A percentile compares a stretch with the other conserved stretches of the same genome.
Conservation (phyloP, 805 yeast genomes). For the Suhomyces pyralidae region DNA sequence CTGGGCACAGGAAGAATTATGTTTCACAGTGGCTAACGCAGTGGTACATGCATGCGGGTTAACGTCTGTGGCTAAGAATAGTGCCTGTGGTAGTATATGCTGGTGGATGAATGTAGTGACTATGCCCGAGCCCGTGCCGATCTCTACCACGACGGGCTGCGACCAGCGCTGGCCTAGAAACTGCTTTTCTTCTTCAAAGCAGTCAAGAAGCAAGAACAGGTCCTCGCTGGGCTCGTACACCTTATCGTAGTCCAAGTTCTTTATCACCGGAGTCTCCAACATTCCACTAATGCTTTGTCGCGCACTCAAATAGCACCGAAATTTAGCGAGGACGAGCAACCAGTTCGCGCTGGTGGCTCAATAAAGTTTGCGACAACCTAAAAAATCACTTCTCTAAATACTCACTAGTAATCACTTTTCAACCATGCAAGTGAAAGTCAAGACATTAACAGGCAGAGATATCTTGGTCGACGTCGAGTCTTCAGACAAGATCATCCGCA, state of each 20-base stretch:
- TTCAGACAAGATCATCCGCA: conserved; percentile 60
- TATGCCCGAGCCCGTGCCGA: conserved; percentile 92
- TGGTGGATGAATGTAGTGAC: conserved; percentile 73
- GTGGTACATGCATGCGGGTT: conserved; percentile 73
- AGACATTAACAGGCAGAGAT: conserved; percentile 81
- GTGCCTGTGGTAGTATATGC: conserved; percentile 48
- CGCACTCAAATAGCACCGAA: background rate
- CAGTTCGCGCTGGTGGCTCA: no score
- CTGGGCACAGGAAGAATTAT: conserved; percentile 14
- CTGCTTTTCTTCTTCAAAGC: conserved; percentile 59
- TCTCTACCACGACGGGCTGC: conserved; percentile 65
- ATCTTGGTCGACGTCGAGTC: conserved; percentile 75
- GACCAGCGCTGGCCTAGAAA: conserved; percentile 24
- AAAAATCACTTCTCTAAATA: background rate
- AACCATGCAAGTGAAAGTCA: conserved; percentile 63
- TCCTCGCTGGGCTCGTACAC: conserved; percentile 97
- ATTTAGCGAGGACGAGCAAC: no score
- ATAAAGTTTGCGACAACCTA: background rate
- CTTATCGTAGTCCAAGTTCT: conserved; percentile 54
- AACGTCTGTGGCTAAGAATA: conserved; percentile 71
- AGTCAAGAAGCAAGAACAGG: conserved; percentile 77
- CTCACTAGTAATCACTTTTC: background rate
- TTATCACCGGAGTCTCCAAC: conserved; percentile 76
- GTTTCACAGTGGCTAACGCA: conserved; percentile 18
- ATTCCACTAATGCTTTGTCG: background rate